Base-by-base conservation (phyloP, 257 asterid genomes). In the Penstemon barbatus region DNA sequence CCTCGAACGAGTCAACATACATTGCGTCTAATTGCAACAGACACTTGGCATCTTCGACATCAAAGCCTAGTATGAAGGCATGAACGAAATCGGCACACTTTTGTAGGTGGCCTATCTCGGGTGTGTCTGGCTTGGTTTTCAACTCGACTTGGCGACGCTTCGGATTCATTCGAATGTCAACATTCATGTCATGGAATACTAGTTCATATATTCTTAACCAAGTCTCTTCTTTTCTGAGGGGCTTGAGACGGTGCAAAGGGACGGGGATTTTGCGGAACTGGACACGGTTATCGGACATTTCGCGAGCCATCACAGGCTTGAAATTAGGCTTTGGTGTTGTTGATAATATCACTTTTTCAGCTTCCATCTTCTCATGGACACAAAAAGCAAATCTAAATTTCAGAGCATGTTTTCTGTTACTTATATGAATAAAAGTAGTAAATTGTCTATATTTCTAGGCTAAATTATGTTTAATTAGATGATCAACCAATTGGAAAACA, bases 71-170 rank as follows among this genome's bases (percentile, higher is more conserved):
- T 80, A 80, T 74, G 61, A 83, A 76, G 6, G 86, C 84, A 52
- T 83, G 88, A 8, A 80, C 85, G 5, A 83, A 80, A 53, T 83
- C 88, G 7, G 84, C 88, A 65, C 81, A 75, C n/a, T 78, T 83
- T 38, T 83, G 86, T 52, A 83, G 85, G 72, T 80, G 79, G 65
- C 79, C 79, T 13, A 83, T 62, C 2, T 83, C 86, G 8, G 88
- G 88, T 1, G 88, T 83, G 64, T 83, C 88, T 8, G 58, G 15
- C 8, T 84, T 74, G 74, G 88, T 83, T 61, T 83, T 83, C 37
- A 83, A 63, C 66, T 83, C 88, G 8, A 83, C 86, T 61, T 77
- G 78, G 5, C 84, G 74, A 11, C 57, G 71, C 39, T 80, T 80
- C 45, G 81, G 77, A 54, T 83, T 83, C 88, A 83, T 80, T 10